phyloP scores from a whole-genome alignment of 352 stramenopile species.

The Plasmopara halstedii region DNA sequence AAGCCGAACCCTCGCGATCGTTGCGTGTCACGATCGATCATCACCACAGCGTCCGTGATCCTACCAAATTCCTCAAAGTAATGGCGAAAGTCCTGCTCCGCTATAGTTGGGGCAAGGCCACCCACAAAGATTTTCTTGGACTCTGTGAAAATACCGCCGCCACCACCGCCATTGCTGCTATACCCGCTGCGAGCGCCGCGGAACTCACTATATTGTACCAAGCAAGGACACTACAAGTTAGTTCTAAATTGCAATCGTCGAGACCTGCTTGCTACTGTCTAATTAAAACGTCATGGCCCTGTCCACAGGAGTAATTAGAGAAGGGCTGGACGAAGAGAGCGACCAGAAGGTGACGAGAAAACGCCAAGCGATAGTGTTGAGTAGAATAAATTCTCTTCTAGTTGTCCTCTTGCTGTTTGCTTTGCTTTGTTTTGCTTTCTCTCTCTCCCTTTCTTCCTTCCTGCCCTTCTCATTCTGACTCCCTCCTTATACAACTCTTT shows the following conservation, averaged over 20 bases:
- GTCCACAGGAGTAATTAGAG: constrained; percentile 18
- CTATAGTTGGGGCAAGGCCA: constrained; percentile 76
- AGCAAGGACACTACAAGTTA: constrained; percentile 18
- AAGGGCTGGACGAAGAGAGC: constrained; percentile 28
- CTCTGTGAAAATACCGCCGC: constrained; percentile 34
- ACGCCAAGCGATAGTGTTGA: constrained; percentile 33
- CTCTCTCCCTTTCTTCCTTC: constrained; percentile 18
- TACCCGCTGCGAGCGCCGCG: constrained; percentile 25
- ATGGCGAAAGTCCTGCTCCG: constrained; percentile 84
- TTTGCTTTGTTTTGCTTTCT: constrained; percentile 20
- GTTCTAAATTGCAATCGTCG: constrained; percentile 2
- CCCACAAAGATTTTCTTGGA: constrained; percentile 93
- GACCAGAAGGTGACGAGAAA: constrained; percentile 24
- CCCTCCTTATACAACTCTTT: constrained; percentile 10
- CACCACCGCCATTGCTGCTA: constrained; percentile 7
- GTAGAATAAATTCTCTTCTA: constrained; percentile 21
- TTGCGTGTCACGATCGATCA: constrained; percentile 90
- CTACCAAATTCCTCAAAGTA: constrained; percentile 90
- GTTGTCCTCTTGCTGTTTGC: constrained; percentile 17
- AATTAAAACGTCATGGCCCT: constrained; percentile 18
- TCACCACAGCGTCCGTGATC: constrained; percentile 89
- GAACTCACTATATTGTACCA: constrained; percentile 33
- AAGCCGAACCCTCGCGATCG: constrained; percentile 90
- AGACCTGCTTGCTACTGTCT: constrained; percentile 8
- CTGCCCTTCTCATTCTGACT: constrained; percentile 24